phyloP scores from a whole-genome alignment of 768 basidiomycete species.

The Russula ochroleuca region DNA sequence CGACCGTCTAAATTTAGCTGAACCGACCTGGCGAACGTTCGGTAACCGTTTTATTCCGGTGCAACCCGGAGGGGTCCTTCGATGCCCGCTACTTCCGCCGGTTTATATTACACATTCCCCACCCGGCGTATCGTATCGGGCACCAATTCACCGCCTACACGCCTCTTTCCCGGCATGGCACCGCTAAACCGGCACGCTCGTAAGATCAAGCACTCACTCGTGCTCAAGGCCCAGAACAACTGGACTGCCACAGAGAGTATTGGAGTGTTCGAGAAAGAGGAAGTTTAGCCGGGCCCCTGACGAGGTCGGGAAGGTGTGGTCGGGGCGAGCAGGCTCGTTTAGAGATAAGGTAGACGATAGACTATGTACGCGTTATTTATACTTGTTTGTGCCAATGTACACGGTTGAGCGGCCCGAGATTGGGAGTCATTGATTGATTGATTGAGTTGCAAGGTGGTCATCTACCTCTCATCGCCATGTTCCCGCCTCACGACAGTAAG shows the following conservation, averaged over 20 bases:
- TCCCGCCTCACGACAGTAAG: conserved; percentile 70
- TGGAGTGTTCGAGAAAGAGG: conserved; percentile 9
- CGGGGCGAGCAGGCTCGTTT: conserved; percentile 13
- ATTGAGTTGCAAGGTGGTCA: not conserved
- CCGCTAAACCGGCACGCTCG: conserved; percentile 1
- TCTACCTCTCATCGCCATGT: conserved; percentile 29
- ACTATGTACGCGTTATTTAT: conserved; percentile 20
- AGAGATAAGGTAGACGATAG: not conserved
- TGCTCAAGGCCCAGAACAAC: not conserved
- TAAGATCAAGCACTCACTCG: not conserved
- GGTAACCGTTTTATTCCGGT: not conserved
- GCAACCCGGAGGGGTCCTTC: not conserved
- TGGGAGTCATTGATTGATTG: conserved; percentile 2
- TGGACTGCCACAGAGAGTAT: conserved; percentile 8
- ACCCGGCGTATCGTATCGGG: not conserved
- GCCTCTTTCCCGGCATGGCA: conserved; percentile 6
- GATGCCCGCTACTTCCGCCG: conserved; percentile 2
- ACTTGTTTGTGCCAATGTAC: not conserved
- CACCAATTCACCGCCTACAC: conserved; percentile 6
- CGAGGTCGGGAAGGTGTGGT: conserved; percentile 6
- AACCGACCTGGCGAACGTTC: not conserved
- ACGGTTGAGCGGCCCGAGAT: conserved; percentile 11
- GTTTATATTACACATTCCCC: conserved; percentile 9
- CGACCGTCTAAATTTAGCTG: conserved; percentile 13
- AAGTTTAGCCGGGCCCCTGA: conserved; percentile 10